Evolutionary conservation across 208 protist species (phyloP), one percentile per base, ranked within the genome.

Genomic region (Leishmania braziliensis): DNA sequence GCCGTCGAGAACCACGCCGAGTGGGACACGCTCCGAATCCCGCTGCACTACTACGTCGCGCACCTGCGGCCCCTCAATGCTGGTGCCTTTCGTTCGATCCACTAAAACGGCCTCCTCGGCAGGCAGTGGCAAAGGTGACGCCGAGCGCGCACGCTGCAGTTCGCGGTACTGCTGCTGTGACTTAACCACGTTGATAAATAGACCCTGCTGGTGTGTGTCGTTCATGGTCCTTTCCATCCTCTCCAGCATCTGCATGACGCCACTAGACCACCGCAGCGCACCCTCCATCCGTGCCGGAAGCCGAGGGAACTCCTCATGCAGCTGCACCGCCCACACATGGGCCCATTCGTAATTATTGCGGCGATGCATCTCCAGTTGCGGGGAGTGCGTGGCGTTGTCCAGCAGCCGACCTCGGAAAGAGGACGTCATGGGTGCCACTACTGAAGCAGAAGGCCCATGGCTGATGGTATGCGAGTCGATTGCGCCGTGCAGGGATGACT

Each of bases 171-270:
- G 71, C 74, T 80, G 56, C 46, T 81, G 82, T 33, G 60, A 33
- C 63, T 77, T 76, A 36, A 73, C 74, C 20, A 92, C 89, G 60
- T 93, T 91, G 70, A 94, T 85, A 50, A 97, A 78, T 3, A 95
- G 76, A 26, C 79, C 68, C 18, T 90, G 75, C 2, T 63, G 72
- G n/a, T 87, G 48, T 0, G 92, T 89, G 5, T 87, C 79, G 39
- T 79, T 56, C 72, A 94, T 85, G n/a, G 91, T 89, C 9, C 78
- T 46, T 82, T 95, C 89, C 75, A 95, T 74, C 9, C 94, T 91
- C 36, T 77, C 46, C 56, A 96, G 43, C 43, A 82, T 82, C 14
- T 84, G 83, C 36, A 73, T 16, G 23, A 86, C 87, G 46, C 88
- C 92, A 2, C 48, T 23, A 36, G 58, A 50, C 58, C 50, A 79